Evolutionary conservation across 2,329 filamentous ascomycete genomes (phyloP).

Genomic region (Parascedosporium putredinis): DNA sequence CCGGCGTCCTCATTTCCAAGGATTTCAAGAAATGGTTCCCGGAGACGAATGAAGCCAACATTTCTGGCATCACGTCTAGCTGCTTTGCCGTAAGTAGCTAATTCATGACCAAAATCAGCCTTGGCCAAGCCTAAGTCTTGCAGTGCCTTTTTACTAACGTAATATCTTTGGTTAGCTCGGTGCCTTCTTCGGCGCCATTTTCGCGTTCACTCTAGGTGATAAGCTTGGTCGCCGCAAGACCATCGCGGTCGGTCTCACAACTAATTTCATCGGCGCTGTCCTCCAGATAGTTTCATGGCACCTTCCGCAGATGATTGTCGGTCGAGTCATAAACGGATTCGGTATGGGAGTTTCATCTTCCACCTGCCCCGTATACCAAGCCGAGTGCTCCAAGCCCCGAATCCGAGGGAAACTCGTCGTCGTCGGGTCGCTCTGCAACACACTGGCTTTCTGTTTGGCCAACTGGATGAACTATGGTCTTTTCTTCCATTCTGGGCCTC

Average conservation of each 20-base stretch:
- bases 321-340: conserved; percentile 29
- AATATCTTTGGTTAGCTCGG: conserved; percentile 17
- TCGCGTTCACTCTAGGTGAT: conserved; percentile 21
- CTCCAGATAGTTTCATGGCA: conserved; percentile 23
- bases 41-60: conserved; percentile 24
- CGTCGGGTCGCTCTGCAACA: conserved; percentile 28
- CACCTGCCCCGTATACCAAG: conserved; percentile 23
- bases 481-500: conserved; percentile 20
- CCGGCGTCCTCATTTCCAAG: conserved; percentile 28
- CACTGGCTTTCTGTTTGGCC: conserved; percentile 31
- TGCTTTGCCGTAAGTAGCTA: conserved; percentile 32
- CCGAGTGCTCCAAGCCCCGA: conserved; percentile 21
- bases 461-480: conserved; percentile 37
- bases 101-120: no score
- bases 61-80: conserved; percentile 33
- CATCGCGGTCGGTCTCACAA: conserved; percentile 20
- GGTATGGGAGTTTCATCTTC: conserved; percentile 24
- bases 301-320: conserved; percentile 30
- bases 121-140: no score
- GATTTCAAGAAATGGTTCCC: conserved; percentile 29
- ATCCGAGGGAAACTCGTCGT: conserved; percentile 35
- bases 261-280: conserved; percentile 23
- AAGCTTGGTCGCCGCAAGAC: conserved; percentile 22
- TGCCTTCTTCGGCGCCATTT: conserved; percentile 22
- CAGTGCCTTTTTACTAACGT: no score